Evolutionary conservation across 495 filamentous ascomycete genomes (phyloP), one percentile per base, ranked within the genome.

Genomic region (Lasiosphaeria hispida): DNA sequence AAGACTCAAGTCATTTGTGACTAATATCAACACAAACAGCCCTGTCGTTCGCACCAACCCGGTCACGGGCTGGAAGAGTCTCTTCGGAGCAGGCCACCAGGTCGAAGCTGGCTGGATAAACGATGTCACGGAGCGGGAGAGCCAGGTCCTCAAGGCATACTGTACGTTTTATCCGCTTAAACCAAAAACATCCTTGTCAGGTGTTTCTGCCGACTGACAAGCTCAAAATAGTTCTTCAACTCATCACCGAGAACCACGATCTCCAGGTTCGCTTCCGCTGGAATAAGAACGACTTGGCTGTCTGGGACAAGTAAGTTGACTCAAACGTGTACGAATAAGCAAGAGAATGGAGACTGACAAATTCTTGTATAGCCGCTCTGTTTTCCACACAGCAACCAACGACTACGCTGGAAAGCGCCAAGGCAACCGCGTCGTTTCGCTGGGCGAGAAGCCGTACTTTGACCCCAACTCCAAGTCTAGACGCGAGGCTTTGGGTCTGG

Each of bases 41-140:
- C 84, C 86, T 0, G 79, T 89, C 3, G 75, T 90, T 36, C 84
- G 88, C 3, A 90, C 87, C 8, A 89, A 91, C 62, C 88, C 88
- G 0, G 83, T 89, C 1, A 88, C 87, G 0, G 87, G 87, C 7
- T 90, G 87, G 86, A 90, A 90, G 64, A 77, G 72, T 11, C 69
- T 91, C 8, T 90, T 83, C 61, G 83, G 80, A 6, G 78, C 84
- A 41, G 83, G 81, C 35, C 65, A 65, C 18, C 71, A 71, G 35
- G 75, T 80, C 33, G 83, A 87, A 60, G 74, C 79, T 0, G 74
- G 79, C 38, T 73, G 78, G 38, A 87, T 90, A 66, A 85, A 88
- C 65, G 87, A 77, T 5, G 68, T 91, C 7, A 80, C 80, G 0
- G 76, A 82, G 41, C 69, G 79, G 7, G 88, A 91, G 73, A 83